Evolutionary conservation across 257 asterid genomes (phyloP).

Genomic region (Perilla frutescens): DNA sequence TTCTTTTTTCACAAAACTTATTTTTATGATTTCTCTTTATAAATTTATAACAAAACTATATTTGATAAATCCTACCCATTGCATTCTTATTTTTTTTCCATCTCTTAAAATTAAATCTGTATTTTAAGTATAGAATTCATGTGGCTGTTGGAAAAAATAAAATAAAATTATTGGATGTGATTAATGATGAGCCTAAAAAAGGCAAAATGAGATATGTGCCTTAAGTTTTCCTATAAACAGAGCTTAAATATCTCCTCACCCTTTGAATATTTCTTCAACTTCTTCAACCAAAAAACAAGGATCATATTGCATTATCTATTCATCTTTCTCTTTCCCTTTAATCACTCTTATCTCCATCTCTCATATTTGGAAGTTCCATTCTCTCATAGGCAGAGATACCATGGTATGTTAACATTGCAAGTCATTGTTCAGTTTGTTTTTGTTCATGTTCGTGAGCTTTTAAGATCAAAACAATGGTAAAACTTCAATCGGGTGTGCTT

Average conservation of each 20-base stretch:
- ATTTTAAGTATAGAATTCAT: not conserved
- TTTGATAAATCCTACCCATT: not conserved
- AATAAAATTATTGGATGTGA: conserved; percentile 28
- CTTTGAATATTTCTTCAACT: conserved; percentile 50
- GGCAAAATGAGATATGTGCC: conserved; percentile 46
- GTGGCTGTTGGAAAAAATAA: conserved; percentile 12
- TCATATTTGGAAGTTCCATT: conserved; percentile 24
- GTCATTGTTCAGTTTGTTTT: not conserved
- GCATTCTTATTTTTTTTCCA: not conserved
- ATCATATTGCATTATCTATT: conserved; percentile 41
- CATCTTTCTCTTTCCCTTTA: conserved; percentile 32
- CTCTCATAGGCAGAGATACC: conserved; percentile 23
- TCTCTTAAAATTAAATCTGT: not conserved
- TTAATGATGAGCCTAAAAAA: conserved; percentile 37
- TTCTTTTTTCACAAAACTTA: not conserved
- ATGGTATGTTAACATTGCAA: conserved; percentile 39
- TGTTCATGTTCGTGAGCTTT: not conserved
- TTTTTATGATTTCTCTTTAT: too few species aligned
- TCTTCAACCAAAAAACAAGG: conserved; percentile 46
- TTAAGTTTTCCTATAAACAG: conserved; percentile 38
- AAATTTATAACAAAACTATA: not conserved
- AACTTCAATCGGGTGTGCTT: not conserved
- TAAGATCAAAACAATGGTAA: not conserved
- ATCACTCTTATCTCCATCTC: conserved; percentile 30
- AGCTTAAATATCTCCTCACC: conserved; percentile 53